phyloP scores from a whole-genome alignment of 257 asterid species.

The Cinchona pubescens region DNA sequence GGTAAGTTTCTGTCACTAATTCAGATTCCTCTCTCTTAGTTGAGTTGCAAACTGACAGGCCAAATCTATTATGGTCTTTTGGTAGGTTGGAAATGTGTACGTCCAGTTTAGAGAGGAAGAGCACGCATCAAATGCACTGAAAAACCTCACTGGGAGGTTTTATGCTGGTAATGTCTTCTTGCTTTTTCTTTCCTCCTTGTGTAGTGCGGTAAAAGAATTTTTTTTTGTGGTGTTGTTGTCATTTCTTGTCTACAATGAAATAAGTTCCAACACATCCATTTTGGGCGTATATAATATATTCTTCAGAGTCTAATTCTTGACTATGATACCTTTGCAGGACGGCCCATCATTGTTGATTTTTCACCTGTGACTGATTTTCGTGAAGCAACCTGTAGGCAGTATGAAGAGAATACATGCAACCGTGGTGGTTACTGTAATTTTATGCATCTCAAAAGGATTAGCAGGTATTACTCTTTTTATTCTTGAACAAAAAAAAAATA shows the following conservation, averaged over 20 bases:
- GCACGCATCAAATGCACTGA: conserved; percentile 86
- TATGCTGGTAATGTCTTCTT: conserved; percentile 62
- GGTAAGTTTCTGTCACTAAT: conserved; percentile 37
- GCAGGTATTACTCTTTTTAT: conserved; percentile 49
- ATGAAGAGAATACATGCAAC: conserved; percentile 87
- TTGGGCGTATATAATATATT: neutral
- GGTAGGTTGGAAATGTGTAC: conserved; percentile 98
- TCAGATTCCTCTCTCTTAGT: conserved; percentile 1
- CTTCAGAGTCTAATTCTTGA: neutral
- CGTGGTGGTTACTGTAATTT: conserved; percentile 99
- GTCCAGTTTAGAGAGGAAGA: conserved; percentile 97
- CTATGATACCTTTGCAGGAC: conserved; percentile 49
- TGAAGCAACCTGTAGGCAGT: conserved; percentile 98
- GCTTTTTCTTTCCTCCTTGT: neutral
- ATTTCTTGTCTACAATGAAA: neutral
- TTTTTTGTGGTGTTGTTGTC: neutral
- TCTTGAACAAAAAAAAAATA: neutral
- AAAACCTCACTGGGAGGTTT: conserved; percentile 76
- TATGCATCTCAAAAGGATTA: conserved; percentile 92
- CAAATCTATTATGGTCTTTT: neutral
- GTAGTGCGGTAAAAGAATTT: neutral
- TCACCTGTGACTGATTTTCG: conserved; percentile 97
- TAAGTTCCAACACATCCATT: neutral
- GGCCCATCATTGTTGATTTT: conserved; percentile 91
- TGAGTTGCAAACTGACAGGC: neutral